Evolutionary conservation across 2,329 filamentous ascomycete genomes (phyloP), one percentile per base, ranked within the genome.

Genomic region (Thielaviopsis ethacetica): DNA sequence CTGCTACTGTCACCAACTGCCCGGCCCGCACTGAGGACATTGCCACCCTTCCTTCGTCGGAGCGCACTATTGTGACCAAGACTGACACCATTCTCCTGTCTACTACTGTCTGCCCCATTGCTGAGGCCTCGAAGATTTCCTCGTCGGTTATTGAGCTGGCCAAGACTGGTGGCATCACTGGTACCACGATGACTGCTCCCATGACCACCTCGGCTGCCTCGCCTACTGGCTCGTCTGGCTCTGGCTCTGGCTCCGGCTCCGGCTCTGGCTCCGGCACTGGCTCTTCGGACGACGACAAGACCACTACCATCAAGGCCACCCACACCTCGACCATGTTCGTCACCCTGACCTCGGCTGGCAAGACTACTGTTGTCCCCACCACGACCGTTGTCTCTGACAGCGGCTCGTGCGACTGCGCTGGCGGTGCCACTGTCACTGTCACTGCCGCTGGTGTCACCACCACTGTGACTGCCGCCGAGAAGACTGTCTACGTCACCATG

Each of bases 1-100:
- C 72, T 63, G 71, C 79, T 60, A 77, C 75, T 60, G 74, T 79
- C 67, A 79, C 78, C 69, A 71, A 80, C 78, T 82, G 79, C 69
- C 72, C 71, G 57, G 68, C 68, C 62, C 61, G 61, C 53, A 54
- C 59, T 59, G 66, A 68, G 24, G 68, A 63, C 59, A 64, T 70
- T 57, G 67, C 67, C 56, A 64, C 66, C 61, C 66, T 73, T 44
- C 69, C 72, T 60, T 69, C 69, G 64, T 64, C 66, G 15, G 67
- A 71, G 62, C 67, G 67, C 65, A 62, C 65, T 56, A 68, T 67
- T 59, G 60, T 65, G 58, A 63, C 69, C 55, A 67, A 70, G 62
- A 74, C 72, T 60, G 65, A 72, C 64, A 72, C 70, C 51, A 65
- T 72, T 54, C 64, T 68, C 52, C 65, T 73, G 63, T 71, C 71